A percentile compares a stretch with the other conserved stretches of the same genome.
These are phyloP conservation scores for Suhomyces terraborum DNA, from an alignment of 1,139 yeast species.

Conservation along the genomic window DNA sequence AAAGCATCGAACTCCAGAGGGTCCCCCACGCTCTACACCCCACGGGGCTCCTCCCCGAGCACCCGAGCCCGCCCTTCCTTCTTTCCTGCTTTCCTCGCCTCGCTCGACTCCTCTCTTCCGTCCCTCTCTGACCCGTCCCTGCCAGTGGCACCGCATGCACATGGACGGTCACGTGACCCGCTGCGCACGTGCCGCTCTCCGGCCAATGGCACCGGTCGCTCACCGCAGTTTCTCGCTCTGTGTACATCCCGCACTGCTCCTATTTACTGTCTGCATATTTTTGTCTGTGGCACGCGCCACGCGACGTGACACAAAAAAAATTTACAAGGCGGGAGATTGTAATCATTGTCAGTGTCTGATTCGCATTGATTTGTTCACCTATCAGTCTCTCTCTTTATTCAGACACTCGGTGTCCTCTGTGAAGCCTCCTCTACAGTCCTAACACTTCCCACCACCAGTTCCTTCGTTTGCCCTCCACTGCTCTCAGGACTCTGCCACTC, in stretches of 20 bases:
- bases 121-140: no score
- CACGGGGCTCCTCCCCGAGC: no score
- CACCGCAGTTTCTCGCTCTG: no score
- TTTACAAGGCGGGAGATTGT: conserved; percentile 15
- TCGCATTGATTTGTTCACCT: conserved; percentile 5
- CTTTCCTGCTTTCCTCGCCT: no score
- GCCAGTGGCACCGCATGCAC: no score
- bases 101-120: no score
- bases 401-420: conserved; percentile 2
- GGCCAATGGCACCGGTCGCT: background rate
- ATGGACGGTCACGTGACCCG: no score
- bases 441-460: background rate
- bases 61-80: no score
- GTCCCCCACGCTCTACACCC: no score
- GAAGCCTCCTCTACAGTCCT: background rate
- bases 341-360: conserved; percentile 7
- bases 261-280: background rate
- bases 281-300: conserved; percentile 5
- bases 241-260: no score
- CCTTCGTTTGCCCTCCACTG: background rate
- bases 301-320: conserved; percentile 15
- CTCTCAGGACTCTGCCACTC: no score
- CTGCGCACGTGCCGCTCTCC: background rate
- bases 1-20: no score
- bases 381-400: conserved; percentile 1